Base-by-base conservation (phyloP, 1,284 basidiomycete genomes). In the Dichomitus squalens region DNA sequence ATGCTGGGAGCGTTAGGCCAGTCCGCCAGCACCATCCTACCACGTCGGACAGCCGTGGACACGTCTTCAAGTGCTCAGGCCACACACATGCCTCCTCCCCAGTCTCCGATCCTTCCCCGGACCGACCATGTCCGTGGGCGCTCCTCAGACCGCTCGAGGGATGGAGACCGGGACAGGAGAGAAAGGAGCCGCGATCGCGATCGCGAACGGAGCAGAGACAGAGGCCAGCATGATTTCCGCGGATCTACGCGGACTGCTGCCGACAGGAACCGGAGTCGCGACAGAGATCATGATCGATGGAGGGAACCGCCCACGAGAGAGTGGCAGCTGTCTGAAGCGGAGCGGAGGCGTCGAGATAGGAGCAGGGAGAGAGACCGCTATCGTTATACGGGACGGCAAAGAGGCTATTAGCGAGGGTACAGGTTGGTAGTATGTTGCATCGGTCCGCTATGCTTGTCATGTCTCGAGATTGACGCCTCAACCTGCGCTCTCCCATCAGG, bases 101-200 rank as follows among this genome's bases (percentile, higher is more conserved):
- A 11, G 11, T 27, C 25, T 14, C 27, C 41, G 2, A 27, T 18
- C 16, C 23, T 29, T 8, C 41, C 41, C 16, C 23, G 41, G 25
- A 29, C 25, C 12, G 41, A 27, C 7, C 25, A 18, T n/a, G 4
- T 23, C n/a, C 41, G 25, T 4, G 41, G 16, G 25, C 41, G 16
- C 41, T 44, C 41, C 4, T 7, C 21, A 23, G 40, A 41, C 21
- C 21, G 41, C 41, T 44, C 41, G n/a, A 44, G 36, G 27, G 43
- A n/a, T 14, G 27, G 52, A 3, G 43, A 52, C 38, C n/a, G 49
- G 44, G 46, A 51, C 34, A 44, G 39, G 53, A 46, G 49, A 33
- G 40, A 38, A 29, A 44, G 57, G 16, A 49, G 53, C 33, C 53
- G 48, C 2, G 48, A 48, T n/a, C 49, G 44, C 36, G 36, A 41